These are phyloP conservation scores for Neofusicoccum parvum DNA, from an alignment of 2,329 filamentous ascomycete genomes.

Conservation along the genomic window DNA sequence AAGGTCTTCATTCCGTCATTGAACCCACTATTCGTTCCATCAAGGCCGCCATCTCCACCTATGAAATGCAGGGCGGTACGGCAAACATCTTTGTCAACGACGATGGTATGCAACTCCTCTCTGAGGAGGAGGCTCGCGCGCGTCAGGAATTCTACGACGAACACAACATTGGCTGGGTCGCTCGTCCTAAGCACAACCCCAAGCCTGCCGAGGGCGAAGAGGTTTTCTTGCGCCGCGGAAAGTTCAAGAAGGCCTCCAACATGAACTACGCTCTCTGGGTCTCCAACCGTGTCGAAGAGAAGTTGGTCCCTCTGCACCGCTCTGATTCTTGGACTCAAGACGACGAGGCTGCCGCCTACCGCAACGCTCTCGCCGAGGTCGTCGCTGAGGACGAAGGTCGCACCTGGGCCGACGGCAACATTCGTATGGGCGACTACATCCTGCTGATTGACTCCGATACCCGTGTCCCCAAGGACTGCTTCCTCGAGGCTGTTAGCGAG, in stretches of 20 bases:
- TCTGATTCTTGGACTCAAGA: conserved; percentile 60
- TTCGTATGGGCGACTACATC: conserved; percentile 65
- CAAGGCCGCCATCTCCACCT: conserved; percentile 75
- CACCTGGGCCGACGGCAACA: conserved; percentile 63
- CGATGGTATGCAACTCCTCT: conserved; percentile 70
- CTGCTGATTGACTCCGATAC: conserved; percentile 71
- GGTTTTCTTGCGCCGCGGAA: conserved; percentile 59
- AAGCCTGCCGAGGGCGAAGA: conserved; percentile 51
- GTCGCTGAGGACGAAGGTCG: conserved; percentile 56
- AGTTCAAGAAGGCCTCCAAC: conserved; percentile 67
- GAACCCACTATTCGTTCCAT: conserved; percentile 75
- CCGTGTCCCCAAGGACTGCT: conserved; percentile 66
- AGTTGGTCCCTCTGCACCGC: conserved; percentile 60
- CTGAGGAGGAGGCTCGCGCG: conserved; percentile 47
- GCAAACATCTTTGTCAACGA: conserved; percentile 79
- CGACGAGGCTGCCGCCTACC: conserved; percentile 51
- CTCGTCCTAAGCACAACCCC: conserved; percentile 53
- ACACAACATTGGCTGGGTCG: conserved; percentile 54
- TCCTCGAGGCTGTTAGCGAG: conserved; percentile 70
- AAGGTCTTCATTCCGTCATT: conserved; percentile 58
- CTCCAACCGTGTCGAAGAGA: conserved; percentile 69
- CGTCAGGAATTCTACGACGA: conserved; percentile 53
- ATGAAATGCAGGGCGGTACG: conserved; percentile 76
- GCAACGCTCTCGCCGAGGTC: conserved; percentile 52
- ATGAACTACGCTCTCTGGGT: conserved; percentile 71